phyloP scores from a whole-genome alignment of 2,329 filamentous ascomycete genomes.

The Zymoseptoria tritici region DNA sequence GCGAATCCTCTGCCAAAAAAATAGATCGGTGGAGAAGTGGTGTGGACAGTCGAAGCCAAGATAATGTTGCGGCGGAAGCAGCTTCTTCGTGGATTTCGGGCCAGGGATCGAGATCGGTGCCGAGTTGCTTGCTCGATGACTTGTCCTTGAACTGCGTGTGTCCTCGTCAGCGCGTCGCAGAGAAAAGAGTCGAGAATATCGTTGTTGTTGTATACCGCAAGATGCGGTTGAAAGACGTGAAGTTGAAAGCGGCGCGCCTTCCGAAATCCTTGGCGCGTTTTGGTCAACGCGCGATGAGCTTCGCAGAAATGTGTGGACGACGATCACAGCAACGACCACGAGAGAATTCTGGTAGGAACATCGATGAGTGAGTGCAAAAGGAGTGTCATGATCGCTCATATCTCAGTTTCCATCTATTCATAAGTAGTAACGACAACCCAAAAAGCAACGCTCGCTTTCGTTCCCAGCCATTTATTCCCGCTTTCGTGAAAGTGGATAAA shows the following conservation, averaged over 20 bases:
- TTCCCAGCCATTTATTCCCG: conserved; percentile 1
- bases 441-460: conserved; percentile 1
- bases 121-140: no score
- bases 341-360: no score
- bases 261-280: not conserved
- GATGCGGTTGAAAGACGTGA: not conserved
- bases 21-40: no score
- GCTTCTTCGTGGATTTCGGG: not conserved
- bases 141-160: no score
- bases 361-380: not conserved
- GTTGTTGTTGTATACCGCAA: not conserved
- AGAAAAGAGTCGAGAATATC: not conserved
- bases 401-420: not conserved
- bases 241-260: not conserved
- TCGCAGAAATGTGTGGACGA: no score
- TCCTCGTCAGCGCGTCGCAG: not conserved
- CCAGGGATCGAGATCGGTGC: not conserved
- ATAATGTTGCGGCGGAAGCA: no score
- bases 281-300: not conserved
- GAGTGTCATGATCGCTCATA: not conserved
- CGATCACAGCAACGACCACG: no score
- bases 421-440: conserved; percentile 1
- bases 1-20: no score
- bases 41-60: no score
- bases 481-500: not conserved